Conservation (phyloP, 805 yeast genomes). For the Wickerhamiella brachini region DNA sequence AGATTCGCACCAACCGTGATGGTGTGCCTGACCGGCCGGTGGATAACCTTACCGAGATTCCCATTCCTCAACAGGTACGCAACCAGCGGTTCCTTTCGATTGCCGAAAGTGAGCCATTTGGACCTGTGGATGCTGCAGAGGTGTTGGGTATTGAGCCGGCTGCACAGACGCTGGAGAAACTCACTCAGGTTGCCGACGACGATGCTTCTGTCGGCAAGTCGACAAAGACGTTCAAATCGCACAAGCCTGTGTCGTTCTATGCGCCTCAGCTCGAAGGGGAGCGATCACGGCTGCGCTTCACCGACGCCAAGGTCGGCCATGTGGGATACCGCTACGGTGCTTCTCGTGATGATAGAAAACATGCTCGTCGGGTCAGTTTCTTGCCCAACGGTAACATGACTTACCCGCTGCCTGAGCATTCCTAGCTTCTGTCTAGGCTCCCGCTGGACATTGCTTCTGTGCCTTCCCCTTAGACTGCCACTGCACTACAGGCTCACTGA, state of each 20-base stretch:
- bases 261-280: conserved; percentile 60
- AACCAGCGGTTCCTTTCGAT: conserved; percentile 74
- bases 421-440: too few species aligned
- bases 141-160: conserved; percentile 83
- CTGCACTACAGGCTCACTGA: too few species aligned
- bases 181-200: conserved; percentile 23
- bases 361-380: conserved; percentile 40
- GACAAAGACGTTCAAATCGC: conserved; percentile 25
- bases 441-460: too few species aligned
- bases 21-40: conserved; percentile 26
- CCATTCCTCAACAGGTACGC: conserved; percentile 70
- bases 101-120: conserved; percentile 91
- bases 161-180: conserved; percentile 52
- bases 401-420: conserved; percentile 18
- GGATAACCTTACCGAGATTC: conserved; percentile 88
- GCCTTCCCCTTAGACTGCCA: too few species aligned
- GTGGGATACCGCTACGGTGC: conserved; percentile 92
- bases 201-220: conserved; percentile 1
- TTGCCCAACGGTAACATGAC: conserved; percentile 15
- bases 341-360: conserved; percentile 74
- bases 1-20: conserved; percentile 17
- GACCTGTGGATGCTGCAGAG: conserved; percentile 88
- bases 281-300: conserved; percentile 56
- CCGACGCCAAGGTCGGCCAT: conserved; percentile 62
- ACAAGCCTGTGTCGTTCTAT: conserved; percentile 28